Conservation (phyloP, 2,329 filamentous ascomycete genomes). For the Aspergillus caelatus region DNA sequence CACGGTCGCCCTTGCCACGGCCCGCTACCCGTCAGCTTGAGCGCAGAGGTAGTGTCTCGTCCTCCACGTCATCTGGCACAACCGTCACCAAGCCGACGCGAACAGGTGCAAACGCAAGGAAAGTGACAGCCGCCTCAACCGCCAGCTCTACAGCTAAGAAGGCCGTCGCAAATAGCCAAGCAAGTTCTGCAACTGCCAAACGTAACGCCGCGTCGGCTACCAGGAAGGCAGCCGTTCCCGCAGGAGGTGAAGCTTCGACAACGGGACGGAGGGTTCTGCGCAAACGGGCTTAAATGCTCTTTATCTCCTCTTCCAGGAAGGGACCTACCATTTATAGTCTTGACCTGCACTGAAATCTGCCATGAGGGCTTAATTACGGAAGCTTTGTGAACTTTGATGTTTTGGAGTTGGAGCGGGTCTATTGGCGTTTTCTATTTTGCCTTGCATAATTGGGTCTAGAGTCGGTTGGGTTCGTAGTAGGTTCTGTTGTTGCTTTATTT, state of each 20-base stretch:
- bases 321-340: not conserved
- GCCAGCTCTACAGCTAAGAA: slow-evolving; percentile 34
- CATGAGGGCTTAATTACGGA: not conserved
- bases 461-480: not conserved
- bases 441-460: not conserved
- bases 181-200: slow-evolving; percentile 39
- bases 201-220: slow-evolving; percentile 35
- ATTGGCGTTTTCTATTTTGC: not conserved
- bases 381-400: not conserved
- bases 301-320: not conserved
- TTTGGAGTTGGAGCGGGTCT: slow-evolving; percentile 5
- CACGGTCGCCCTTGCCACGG: slow-evolving; percentile 35
- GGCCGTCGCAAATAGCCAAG: slow-evolving; percentile 30
- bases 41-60: slow-evolving; percentile 41
- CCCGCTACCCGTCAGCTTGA: slow-evolving; percentile 44
- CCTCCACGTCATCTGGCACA: slow-evolving; percentile 42
- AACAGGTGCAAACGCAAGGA: slow-evolving; percentile 32
- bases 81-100: slow-evolving; percentile 39
- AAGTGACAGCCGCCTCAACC: slow-evolving; percentile 31
- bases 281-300: slow-evolving; percentile 37
- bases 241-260: slow-evolving; percentile 34
- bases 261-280: slow-evolving; percentile 44
- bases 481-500: not conserved
- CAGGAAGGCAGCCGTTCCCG: slow-evolving; percentile 37
- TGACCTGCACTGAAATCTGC: not conserved